phyloP scores from a whole-genome alignment of 306 rosid genomes.

The Quercus mongolica region DNA sequence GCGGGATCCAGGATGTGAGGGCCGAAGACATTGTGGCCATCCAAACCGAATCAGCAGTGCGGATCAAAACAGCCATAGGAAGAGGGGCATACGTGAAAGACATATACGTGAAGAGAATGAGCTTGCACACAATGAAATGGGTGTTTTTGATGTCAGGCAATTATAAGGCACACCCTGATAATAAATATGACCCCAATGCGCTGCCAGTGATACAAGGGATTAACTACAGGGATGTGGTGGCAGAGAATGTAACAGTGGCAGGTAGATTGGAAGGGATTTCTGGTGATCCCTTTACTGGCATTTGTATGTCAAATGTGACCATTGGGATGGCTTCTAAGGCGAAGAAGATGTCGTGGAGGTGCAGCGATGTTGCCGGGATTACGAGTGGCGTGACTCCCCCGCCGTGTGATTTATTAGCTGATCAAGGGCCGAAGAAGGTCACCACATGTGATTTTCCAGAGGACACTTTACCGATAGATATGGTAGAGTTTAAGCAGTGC shows the following conservation, averaged over 20 bases:
- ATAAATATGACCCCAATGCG: conserved; percentile 56
- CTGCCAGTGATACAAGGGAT: conserved; percentile 52
- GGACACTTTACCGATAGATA: conserved; percentile 53
- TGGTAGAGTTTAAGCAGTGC: conserved; percentile 52
- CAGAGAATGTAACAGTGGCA: conserved; percentile 67
- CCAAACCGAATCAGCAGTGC: conserved; percentile 56
- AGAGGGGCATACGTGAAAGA: conserved; percentile 80
- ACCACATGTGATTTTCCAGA: conserved; percentile 57
- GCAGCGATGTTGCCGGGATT: conserved; percentile 56
- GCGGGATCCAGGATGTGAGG: conserved; percentile 70
- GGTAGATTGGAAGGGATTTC: conserved; percentile 76
- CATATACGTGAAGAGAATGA: conserved; percentile 57
- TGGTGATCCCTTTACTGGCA: conserved; percentile 56
- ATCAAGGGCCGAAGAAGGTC: conserved; percentile 39
- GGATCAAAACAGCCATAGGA: conserved; percentile 74
- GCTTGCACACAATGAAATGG: conserved; percentile 75
- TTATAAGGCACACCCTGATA: conserved; percentile 72
- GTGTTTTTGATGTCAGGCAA: conserved; percentile 75
- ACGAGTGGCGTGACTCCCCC: conserved; percentile 64
- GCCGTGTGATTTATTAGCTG: conserved; percentile 58
- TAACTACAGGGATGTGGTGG: conserved; percentile 61
- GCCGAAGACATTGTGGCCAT: conserved; percentile 68
- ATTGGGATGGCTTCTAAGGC: conserved; percentile 54
- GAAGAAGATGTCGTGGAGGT: conserved; percentile 75
- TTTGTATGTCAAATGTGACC: conserved; percentile 74